A percentile compares a stretch with the other conserved stretches of the same genome.
Conservation (phyloP, 164 flowering plant genomes). For the Annona cherimola region DNA sequence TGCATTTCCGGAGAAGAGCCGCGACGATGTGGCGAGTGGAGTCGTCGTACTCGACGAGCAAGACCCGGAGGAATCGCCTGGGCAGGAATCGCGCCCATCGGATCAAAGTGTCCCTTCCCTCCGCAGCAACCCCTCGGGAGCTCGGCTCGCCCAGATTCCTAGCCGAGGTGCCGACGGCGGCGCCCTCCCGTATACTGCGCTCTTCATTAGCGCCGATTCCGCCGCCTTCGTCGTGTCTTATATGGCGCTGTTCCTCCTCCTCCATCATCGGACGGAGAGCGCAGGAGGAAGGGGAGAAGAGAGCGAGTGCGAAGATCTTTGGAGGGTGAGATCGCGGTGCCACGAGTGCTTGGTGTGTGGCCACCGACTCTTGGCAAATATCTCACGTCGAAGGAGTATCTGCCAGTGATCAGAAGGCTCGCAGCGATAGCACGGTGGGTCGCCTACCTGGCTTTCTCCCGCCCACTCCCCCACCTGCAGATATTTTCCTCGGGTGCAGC, state of each 20-base stretch:
- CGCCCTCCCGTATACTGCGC: neutral
- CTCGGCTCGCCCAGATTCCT: constrained; percentile 6
- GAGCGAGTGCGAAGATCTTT: neutral
- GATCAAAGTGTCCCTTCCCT: constrained; percentile 22
- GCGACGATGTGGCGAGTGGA: constrained; percentile 73
- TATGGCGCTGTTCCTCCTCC: constrained; percentile 1
- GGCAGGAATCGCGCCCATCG: constrained; percentile 74
- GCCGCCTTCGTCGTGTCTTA: neutral
- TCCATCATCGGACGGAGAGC: neutral
- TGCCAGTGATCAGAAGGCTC: constrained; percentile 10
- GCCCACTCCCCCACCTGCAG: neutral
- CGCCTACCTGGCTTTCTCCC: constrained; percentile 11
- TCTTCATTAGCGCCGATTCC: neutral
- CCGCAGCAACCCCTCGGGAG: neutral
- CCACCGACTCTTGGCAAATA: constrained; percentile 12
- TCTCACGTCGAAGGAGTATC: constrained; percentile 1
- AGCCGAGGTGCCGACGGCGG: neutral
- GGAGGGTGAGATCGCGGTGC: neutral
- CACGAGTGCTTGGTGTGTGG: constrained; percentile 10
- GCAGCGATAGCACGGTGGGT: neutral
- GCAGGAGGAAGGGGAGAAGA: neutral
- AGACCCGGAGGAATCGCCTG: constrained; percentile 48
- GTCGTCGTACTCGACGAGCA: constrained; percentile 69
- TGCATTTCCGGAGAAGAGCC: constrained; percentile 68
- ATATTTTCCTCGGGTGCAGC: neutral